These are phyloP conservation scores for Hypomyces perniciosus DNA, from an alignment of 2,329 filamentous ascomycete genomes.

Conservation along the genomic window DNA sequence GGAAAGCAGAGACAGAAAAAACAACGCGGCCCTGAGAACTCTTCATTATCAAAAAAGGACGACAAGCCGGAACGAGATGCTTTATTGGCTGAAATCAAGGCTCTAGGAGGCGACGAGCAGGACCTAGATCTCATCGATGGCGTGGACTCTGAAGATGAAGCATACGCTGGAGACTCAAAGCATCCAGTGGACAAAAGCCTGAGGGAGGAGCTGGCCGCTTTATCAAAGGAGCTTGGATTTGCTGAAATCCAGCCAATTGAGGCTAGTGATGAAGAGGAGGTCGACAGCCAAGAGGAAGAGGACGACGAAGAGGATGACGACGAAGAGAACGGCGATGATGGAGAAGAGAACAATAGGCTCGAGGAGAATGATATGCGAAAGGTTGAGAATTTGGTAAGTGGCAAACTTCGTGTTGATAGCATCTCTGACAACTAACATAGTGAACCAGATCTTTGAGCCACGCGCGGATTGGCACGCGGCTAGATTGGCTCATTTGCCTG, in stretches of 20 bases:
- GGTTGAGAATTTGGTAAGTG: constrained; percentile 31
- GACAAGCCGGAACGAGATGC: constrained; percentile 28
- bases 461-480: constrained; percentile 52
- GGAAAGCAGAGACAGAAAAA: constrained; percentile 32
- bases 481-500: constrained; percentile 37
- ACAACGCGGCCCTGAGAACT: constrained; percentile 28
- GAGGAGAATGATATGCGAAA: constrained; percentile 19
- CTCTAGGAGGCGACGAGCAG: constrained; percentile 59
- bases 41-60: constrained; percentile 18
- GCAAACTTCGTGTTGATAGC: constrained; percentile 3
- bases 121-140: constrained; percentile 57
- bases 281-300: constrained; percentile 28
- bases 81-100: constrained; percentile 58
- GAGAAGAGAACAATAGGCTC: background rate
- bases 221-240: constrained; percentile 36
- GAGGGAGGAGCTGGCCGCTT: constrained; percentile 30
- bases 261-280: constrained; percentile 32
- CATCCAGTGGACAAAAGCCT: constrained; percentile 37
- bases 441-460: constrained; percentile 48
- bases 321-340: constrained; percentile 18
- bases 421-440: constrained; percentile 30
- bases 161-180: constrained; percentile 24
- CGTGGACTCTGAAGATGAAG: constrained; percentile 37
- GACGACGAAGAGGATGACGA: constrained; percentile 25
- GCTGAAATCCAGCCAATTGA: constrained; percentile 28